phyloP scores from a whole-genome alignment of 1,139 yeast genomes.

The Tardiomyces digboiensis region DNA sequence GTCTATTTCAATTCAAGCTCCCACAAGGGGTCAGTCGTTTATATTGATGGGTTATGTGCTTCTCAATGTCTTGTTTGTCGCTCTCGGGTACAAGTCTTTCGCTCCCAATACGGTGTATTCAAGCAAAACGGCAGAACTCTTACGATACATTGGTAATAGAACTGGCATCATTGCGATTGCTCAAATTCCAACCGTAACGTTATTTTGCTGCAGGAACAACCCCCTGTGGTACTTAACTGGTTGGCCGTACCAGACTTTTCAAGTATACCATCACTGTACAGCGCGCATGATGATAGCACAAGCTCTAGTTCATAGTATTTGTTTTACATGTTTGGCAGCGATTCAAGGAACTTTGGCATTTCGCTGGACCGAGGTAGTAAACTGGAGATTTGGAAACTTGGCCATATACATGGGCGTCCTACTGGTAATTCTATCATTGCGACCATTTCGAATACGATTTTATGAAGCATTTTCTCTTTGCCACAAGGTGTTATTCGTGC shows the following conservation, averaged over 20 bases:
- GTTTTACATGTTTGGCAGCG: conserved; percentile 25
- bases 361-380: conserved; percentile 31
- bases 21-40: conserved; percentile 27
- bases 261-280: conserved; percentile 54
- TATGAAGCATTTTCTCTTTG: conserved; percentile 32
- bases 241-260: conserved; percentile 55
- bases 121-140: conserved; percentile 18
- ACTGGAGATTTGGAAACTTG: conserved; percentile 38
- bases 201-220: conserved; percentile 57
- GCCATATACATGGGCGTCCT: conserved; percentile 30
- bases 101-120: conserved; percentile 15
- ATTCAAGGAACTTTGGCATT: conserved; percentile 27
- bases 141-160: conserved; percentile 43
- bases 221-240: conserved; percentile 48
- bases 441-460: conserved; percentile 19
- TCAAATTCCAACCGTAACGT: conserved; percentile 42
- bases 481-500: conserved; percentile 27
- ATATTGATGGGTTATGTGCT: conserved; percentile 19
- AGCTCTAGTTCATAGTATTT: conserved; percentile 28
- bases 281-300: conserved; percentile 46
- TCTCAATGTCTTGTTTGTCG: conserved; percentile 18
- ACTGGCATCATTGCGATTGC: conserved; percentile 52
- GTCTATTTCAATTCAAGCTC: conserved; percentile 17
- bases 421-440: conserved; percentile 23
- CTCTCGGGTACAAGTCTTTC: conserved; percentile 11